Conservation (phyloP, 257 asterid species). For the Capsicum baccatum region DNA sequence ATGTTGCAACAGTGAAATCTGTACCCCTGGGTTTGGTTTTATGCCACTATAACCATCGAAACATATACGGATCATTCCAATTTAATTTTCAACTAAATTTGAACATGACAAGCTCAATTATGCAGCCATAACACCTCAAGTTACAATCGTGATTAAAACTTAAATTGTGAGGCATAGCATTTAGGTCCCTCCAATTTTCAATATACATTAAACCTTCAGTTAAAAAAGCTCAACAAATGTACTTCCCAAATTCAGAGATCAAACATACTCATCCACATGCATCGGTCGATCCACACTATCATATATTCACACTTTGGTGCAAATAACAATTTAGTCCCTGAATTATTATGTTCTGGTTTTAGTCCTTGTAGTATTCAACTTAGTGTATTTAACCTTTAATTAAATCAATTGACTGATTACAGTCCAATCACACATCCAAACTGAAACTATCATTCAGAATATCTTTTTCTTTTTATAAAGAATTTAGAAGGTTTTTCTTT, state of each 20-base stretch:
- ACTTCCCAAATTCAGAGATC: slow-evolving; percentile 3
- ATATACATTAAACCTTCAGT: no score
- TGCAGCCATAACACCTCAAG: no score
- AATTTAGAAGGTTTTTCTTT: neutral
- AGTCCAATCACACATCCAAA: neutral
- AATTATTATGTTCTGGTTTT: neutral
- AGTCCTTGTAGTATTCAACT: neutral
- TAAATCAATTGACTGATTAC: neutral
- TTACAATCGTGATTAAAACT: no score
- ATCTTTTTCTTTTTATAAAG: neutral
- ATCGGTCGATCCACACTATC: slow-evolving; percentile 22
- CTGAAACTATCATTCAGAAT: slow-evolving; percentile 3
- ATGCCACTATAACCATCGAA: no score
- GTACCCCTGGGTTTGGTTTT: no score
- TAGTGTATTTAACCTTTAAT: neutral
- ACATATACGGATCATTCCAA: no score
- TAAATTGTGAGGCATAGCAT: no score
- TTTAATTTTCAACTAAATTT: no score
- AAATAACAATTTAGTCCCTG: neutral
- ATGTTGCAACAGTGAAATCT: no score
- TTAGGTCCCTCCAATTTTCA: no score
- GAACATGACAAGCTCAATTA: no score
- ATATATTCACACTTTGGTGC: neutral
- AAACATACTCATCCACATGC: neutral
- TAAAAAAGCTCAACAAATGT: neutral